phyloP scores from a whole-genome alignment of 441 rosid genomes.

The Gossypium schwendimanii region DNA sequence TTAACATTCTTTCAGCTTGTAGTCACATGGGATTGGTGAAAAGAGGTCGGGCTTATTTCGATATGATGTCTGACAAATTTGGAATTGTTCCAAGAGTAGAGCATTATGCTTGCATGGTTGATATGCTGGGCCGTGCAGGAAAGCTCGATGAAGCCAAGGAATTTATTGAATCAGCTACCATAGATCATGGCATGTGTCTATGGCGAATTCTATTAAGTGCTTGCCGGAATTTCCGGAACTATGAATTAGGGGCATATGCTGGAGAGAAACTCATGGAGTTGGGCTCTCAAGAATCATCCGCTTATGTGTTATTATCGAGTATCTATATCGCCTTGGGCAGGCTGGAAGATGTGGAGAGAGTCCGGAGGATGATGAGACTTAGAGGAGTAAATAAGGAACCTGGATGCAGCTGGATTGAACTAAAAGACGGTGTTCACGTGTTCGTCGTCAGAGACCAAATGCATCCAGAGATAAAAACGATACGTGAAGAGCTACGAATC shows the following conservation, averaged over 20 bases:
- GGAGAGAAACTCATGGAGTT: conserved; percentile 78
- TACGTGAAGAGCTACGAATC: conserved; percentile 30
- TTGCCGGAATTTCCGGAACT: conserved; percentile 59
- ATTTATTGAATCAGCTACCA: conserved; percentile 58
- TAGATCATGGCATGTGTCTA: conserved; percentile 60
- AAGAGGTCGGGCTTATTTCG: conserved; percentile 55
- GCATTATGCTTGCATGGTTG: conserved; percentile 85
- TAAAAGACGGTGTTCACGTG: conserved; percentile 48
- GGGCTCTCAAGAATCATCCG: conserved; percentile 74
- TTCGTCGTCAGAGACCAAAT: conserved; percentile 67
- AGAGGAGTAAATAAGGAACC: conserved; percentile 67
- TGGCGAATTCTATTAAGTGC: conserved; percentile 77
- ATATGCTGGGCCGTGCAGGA: conserved; percentile 76
- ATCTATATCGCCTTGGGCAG: conserved; percentile 53
- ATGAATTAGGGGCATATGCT: conserved; percentile 66
- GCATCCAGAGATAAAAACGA: conserved; percentile 53
- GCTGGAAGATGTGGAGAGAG: conserved; percentile 54
- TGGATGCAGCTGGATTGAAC: conserved; percentile 81
- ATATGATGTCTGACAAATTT: conserved; percentile 50
- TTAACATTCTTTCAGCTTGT: conserved; percentile 77
- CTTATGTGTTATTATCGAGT: conserved; percentile 56
- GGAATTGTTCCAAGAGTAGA: conserved; percentile 56
- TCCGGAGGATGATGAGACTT: conserved; percentile 51
- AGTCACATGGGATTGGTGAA: conserved; percentile 82
- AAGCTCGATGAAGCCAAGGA: conserved; percentile 64